These are phyloP conservation scores for Pseudogymnoascus sp. DNA, from an alignment of 2,329 filamentous ascomycete genomes.

Conservation along the genomic window DNA sequence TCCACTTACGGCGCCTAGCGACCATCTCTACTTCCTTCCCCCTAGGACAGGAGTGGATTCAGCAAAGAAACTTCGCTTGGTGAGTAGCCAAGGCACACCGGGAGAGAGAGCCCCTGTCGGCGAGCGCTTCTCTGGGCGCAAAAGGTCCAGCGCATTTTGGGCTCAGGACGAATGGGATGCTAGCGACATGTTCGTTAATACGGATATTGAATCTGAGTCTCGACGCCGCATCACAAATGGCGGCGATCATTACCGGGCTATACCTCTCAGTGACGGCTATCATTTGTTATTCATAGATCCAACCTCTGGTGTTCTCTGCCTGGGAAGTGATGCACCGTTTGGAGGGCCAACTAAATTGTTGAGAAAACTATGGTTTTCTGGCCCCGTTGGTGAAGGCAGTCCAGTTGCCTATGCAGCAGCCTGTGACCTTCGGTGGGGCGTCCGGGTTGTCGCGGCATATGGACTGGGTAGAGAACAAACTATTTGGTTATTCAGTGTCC, in stretches of 20 bases:
- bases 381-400: conserved; percentile 25
- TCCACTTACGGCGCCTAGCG: conserved; percentile 45
- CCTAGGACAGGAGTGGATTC: conserved; percentile 44
- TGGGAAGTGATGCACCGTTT: conserved; percentile 55
- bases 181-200: conserved; percentile 11
- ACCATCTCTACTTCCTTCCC: conserved; percentile 54
- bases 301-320: conserved; percentile 44
- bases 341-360: conserved; percentile 48
- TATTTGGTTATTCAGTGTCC: conserved; percentile 55
- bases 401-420: conserved; percentile 50
- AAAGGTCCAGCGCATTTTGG: conserved; percentile 22
- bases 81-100: conserved; percentile 51
- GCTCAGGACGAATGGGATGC: conserved; percentile 9
- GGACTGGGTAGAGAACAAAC: conserved; percentile 34
- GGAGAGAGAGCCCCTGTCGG: conserved; percentile 23
- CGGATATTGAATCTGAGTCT: conserved; percentile 11
- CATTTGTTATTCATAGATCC: conserved; percentile 62
- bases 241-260: conserved; percentile 54
- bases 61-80: conserved; percentile 51
- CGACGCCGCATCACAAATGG: conserved; percentile 18
- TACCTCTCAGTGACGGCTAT: conserved; percentile 58
- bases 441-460: conserved; percentile 52
- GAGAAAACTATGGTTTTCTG: conserved; percentile 48
- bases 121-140: conserved; percentile 22
- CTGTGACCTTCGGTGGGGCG: conserved; percentile 49